A percentile compares a stretch with the other conserved stretches of the same genome.
Evolutionary conservation across 2,329 filamentous ascomycete species (phyloP).

Genomic region (Plectosphaerella sp.): DNA sequence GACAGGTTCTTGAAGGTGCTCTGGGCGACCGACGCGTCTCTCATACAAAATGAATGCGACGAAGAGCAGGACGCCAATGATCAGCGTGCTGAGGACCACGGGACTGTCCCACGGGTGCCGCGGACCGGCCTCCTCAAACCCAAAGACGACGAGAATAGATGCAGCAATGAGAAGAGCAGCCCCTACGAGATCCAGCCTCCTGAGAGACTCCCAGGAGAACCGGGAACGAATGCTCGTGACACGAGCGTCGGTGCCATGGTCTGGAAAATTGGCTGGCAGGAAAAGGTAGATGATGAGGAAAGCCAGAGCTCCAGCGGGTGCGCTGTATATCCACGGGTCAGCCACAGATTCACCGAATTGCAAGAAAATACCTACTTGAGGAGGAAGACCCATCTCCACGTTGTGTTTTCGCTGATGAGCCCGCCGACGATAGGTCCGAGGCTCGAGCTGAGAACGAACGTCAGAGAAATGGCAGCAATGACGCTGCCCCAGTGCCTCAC

Average conservation of each 20-base stretch:
- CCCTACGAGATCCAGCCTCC: constrained; percentile 13
- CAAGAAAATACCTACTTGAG: constrained; percentile 30
- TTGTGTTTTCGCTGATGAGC: constrained; percentile 30
- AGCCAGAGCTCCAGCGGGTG: constrained; percentile 21
- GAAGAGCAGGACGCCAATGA: constrained; percentile 21
- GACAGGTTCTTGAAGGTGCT: constrained; percentile 22
- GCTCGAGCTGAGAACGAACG: constrained; percentile 34
- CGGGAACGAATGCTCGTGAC: constrained; percentile 10
- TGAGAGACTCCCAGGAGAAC: constrained; percentile 9
- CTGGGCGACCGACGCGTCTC: constrained; percentile 12
- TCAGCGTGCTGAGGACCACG: constrained; percentile 26
- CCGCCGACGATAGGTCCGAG: constrained; percentile 40
- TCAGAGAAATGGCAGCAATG: constrained; percentile 27
- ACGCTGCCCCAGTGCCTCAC: constrained; percentile 24
- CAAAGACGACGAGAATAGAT: constrained; percentile 40
- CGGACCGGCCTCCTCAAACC: constrained; percentile 37
- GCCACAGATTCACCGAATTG: no score
- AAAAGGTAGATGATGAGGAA: constrained; percentile 17
- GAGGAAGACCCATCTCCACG: constrained; percentile 43
- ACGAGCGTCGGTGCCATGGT: constrained; percentile 12
- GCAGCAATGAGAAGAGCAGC: constrained; percentile 29
- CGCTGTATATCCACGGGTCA: constrained; percentile 13
- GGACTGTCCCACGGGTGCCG: constrained; percentile 36
- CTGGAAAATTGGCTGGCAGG: constrained; percentile 21
- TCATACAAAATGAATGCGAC: constrained; percentile 25